Evolutionary conservation across 2,329 filamentous ascomycete species (phyloP).

Genomic region (Coleophoma crateriformis): DNA sequence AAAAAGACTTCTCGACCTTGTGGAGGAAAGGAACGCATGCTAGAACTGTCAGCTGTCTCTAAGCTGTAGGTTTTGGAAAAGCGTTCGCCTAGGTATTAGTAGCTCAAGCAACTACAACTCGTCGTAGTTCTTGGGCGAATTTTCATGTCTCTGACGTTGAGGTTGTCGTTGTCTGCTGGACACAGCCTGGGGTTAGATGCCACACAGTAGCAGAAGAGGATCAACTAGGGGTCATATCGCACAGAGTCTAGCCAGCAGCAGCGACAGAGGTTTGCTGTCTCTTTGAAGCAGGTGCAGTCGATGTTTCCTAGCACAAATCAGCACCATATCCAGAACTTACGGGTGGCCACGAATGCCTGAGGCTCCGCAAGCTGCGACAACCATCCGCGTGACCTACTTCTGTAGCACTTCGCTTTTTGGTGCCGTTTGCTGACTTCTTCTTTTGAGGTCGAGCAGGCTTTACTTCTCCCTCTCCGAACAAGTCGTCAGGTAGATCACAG

Average conservation of each 20-base stretch:
- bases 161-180: not conserved
- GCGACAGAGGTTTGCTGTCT: slow-evolving; percentile 26
- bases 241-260: slow-evolving; percentile 24
- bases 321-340: slow-evolving; percentile 3
- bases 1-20: too few relatives aligned
- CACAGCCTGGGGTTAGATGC: slow-evolving; percentile 22
- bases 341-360: not conserved
- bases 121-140: too few relatives aligned
- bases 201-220: slow-evolving; percentile 16
- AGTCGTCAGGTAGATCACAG: slow-evolving; percentile 81
- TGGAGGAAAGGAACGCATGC: too few relatives aligned
- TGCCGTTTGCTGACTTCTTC: slow-evolving; percentile 17
- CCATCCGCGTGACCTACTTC: slow-evolving; percentile 21
- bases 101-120: too few relatives aligned
- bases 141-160: not conserved
- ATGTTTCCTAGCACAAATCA: slow-evolving; percentile 21
- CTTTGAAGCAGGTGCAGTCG: slow-evolving; percentile 19
- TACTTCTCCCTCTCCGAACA: slow-evolving; percentile 76
- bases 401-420: slow-evolving; percentile 23
- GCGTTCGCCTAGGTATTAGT: not conserved
- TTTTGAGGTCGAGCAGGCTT: slow-evolving; percentile 44
- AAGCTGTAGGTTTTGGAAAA: too few relatives aligned
- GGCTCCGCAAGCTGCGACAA: not conserved
- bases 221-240: slow-evolving; percentile 13
- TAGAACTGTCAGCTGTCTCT: too few relatives aligned